Evolutionary conservation across 164 flowering plant genomes (phyloP).

Genomic region (Vitis rupestris): DNA sequence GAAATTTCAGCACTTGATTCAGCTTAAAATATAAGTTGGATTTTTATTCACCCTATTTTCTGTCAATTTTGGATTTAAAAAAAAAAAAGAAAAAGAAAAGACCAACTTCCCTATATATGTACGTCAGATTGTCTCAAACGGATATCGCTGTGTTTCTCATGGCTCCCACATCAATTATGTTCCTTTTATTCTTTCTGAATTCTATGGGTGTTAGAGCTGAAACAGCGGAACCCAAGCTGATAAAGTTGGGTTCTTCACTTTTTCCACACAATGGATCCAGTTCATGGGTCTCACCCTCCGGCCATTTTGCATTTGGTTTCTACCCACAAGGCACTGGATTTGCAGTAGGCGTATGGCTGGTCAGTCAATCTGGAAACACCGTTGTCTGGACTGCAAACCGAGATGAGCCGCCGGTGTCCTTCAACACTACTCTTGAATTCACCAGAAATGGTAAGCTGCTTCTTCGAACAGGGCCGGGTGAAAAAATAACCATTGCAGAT

Average conservation of each 20-base stretch:
- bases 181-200: too few species aligned
- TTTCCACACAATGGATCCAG: neutral
- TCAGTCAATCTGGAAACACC: neutral
- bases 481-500: neutral
- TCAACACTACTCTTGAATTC: neutral
- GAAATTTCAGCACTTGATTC: too few species aligned
- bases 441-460: neutral
- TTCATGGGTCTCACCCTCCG: constrained; percentile 11
- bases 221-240: too few species aligned
- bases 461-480: neutral
- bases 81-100: too few species aligned
- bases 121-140: too few species aligned
- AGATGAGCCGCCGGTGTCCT: neutral
- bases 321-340: neutral
- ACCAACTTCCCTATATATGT: too few species aligned
- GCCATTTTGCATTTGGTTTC: constrained; percentile 6
- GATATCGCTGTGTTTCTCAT: too few species aligned
- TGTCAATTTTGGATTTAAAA: too few species aligned
- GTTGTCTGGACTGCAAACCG: constrained; percentile 4
- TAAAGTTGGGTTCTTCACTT: neutral
- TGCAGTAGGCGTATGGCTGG: neutral
- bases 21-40: too few species aligned
- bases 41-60: too few species aligned
- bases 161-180: too few species aligned
- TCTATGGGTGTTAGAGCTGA: too few species aligned